Base-by-base conservation (phyloP, 306 rosid genomes). In the Arachis stenosperma region DNA sequence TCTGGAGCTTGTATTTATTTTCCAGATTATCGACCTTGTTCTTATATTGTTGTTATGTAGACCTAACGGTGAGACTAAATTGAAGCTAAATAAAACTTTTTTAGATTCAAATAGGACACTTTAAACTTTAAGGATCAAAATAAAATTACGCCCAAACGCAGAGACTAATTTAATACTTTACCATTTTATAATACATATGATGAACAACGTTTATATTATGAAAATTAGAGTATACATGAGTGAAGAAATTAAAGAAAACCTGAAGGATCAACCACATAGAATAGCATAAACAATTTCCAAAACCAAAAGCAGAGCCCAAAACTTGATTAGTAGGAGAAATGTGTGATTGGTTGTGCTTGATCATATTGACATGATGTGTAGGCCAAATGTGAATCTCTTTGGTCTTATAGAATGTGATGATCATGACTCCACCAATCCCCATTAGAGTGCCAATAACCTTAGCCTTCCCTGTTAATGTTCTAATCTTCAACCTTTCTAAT, bases 371-470 rank as follows among this genome's bases (percentile, higher is more conserved):
- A 42, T 72, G 56, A 7, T 33, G 37, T 33, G 74, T 78, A 41
- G 82, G 66, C 78, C 74, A 65, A 27, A 71, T 10, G 12, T 65
- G 82, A 57, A 80, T 62, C 63, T 80, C 80, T 39, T 8, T 44
- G 61, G 52, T 64, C 70, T 64, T 70, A 58, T 39, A 64, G 65
- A 75, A 74, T n/a, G 84, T 70, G 14, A 80, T 58, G 7, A 75
- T 40, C 84, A 75, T 81, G 53, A 76, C 81, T 36, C 81, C 84
- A 56, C 81, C 58, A 4, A 69, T 63, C 48, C 84, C 77, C 30
- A 63, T 29, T 9, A 81, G 1, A 8, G 70, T 70, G 27, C 84
- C 81, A 14, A 33, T 2, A 43, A 75, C 65, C 54, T 70, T 81
- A 0, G 81, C 84, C 9, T 75, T 80, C 44, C 80, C 84, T 2